Conservation (phyloP, 2,329 filamentous ascomycete species). For the Xylariomycetidae sp. region DNA sequence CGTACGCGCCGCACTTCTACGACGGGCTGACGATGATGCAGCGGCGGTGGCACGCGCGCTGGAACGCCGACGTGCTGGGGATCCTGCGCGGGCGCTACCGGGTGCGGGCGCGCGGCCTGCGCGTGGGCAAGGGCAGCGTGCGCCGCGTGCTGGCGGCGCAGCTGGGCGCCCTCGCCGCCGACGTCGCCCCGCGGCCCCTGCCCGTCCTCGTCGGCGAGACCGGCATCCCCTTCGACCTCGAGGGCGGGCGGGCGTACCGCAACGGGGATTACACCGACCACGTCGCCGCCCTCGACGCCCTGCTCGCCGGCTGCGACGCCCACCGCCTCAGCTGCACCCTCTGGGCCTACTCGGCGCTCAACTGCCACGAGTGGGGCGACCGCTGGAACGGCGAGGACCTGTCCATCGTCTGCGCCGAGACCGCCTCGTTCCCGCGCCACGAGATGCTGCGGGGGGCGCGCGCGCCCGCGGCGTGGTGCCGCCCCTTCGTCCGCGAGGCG, state of each 20-base stretch:
- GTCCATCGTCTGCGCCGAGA: constrained; percentile 16
- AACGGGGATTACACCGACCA: constrained; percentile 18
- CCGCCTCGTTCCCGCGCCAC: constrained; percentile 14
- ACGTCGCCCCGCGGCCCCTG: constrained; percentile 3
- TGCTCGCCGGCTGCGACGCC: constrained; percentile 15
- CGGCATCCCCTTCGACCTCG: constrained; percentile 18
- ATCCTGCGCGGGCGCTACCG: constrained; percentile 17
- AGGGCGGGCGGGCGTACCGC: constrained; percentile 13
- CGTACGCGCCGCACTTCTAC: constrained; percentile 18
- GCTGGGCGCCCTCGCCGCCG: constrained; percentile 13
- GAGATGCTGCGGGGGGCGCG: constrained; percentile 8
- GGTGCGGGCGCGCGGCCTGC: constrained; percentile 13
- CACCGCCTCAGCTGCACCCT: constrained; percentile 15
- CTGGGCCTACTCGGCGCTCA: constrained; percentile 16
- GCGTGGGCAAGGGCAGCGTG: constrained; percentile 13
- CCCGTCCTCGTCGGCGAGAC: constrained; percentile 17
- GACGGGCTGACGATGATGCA: constrained; percentile 20
- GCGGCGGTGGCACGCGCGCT: constrained; percentile 17
- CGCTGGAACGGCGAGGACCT: constrained; percentile 21
- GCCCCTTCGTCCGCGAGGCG: constrained; percentile 12
- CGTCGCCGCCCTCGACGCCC: constrained; percentile 16
- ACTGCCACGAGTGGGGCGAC: constrained; percentile 20
- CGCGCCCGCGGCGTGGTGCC: constrained; percentile 15
- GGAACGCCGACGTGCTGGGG: constrained; percentile 19
- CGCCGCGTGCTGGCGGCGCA: constrained; percentile 13